Evolutionary conservation across 108 stramenopile species (phyloP), one percentile per base, ranked within the genome.

Genomic region (Discostella pseudostelligera): DNA sequence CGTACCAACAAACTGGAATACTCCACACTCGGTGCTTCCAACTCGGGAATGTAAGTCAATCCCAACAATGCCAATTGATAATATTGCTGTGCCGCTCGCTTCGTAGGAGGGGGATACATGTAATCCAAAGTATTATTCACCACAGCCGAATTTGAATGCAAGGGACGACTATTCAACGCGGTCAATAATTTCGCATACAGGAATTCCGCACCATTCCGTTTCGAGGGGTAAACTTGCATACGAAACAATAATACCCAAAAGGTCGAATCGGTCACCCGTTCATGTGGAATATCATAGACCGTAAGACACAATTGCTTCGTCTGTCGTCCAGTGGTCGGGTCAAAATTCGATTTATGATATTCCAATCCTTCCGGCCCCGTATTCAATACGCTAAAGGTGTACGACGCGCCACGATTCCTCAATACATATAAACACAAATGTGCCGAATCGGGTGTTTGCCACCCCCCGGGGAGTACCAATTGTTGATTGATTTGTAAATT

Each of bases 191-290:
- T 87, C 3, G 90, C 90, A 76, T 95, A 95, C 43, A 95, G 57
- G 64, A 95, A 85, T 28, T 80, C 78, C 9, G 94, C 89, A 50
- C 74, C 80, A 69, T 95, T 92, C 61, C 83, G 87, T 43, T 80
- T 88, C 32, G 78, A 80, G 3, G 94, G 94, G 54, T 95, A 95
- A 11, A 95, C 87, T 60, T 95, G 94, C 87, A 95, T 87, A 12
- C 94, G 82, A 78, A 95, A 95, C 8, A 95, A 75, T 67, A 95
- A 35, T 0, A 83, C 87, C 94, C 94, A 95, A 64, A 95, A 95
- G 12, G 90, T 87, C 11, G 85, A 84, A 76, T 95, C 94, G 54
- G 78, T 65, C 10, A 95, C 62, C 32, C 94, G 74, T 14, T 80
- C 71, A 1, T 73, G 64, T 0, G 94, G 90, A 59, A 95, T 89